Evolutionary conservation across 2,329 filamentous ascomycete genomes (phyloP).

Genomic region (Arthrobotrys megalospora): DNA sequence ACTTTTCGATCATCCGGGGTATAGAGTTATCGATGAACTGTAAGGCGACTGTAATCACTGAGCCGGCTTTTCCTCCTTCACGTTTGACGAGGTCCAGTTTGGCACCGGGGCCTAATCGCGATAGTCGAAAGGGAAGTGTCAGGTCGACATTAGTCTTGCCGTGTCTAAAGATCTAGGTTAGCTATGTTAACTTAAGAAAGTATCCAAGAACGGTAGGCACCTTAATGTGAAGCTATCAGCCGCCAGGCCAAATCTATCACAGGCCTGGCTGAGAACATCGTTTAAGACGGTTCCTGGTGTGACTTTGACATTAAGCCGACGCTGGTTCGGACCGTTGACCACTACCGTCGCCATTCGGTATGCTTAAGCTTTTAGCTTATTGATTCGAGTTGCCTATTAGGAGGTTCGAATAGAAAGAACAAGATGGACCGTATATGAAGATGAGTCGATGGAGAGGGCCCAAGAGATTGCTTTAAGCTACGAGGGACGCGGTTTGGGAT

Average conservation of each 20-base stretch:
- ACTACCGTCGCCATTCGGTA: slow-evolving; percentile 49
- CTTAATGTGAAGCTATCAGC: slow-evolving; percentile 75
- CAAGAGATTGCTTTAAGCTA: slow-evolving; percentile 6
- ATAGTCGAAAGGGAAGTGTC: slow-evolving; percentile 84
- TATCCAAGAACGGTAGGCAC: slow-evolving; percentile 7
- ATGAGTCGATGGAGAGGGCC: neutral
- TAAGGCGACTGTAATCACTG: slow-evolving; percentile 89
- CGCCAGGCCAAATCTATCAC: slow-evolving; percentile 81
- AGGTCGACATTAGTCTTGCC: slow-evolving; percentile 90
- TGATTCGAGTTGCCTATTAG: neutral
- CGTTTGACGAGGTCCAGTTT: slow-evolving; percentile 85
- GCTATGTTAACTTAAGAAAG: neutral
- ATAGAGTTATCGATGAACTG: slow-evolving; percentile 75
- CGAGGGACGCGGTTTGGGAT: slow-evolving; percentile 29
- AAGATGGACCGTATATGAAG: neutral
- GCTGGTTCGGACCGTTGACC: slow-evolving; percentile 72
- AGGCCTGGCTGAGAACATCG: slow-evolving; percentile 89
- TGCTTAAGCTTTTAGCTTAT: neutral
- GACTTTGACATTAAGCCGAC: slow-evolving; percentile 85
- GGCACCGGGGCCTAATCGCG: slow-evolving; percentile 85
- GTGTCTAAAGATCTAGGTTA: slow-evolving; percentile 71
- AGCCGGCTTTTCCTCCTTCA: slow-evolving; percentile 79
- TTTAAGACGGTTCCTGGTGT: slow-evolving; percentile 84
- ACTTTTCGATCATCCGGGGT: slow-evolving; percentile 83
- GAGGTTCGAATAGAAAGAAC: neutral